Conservation (phyloP, 139 green algal genomes). For the Dunaliella primolecta region DNA sequence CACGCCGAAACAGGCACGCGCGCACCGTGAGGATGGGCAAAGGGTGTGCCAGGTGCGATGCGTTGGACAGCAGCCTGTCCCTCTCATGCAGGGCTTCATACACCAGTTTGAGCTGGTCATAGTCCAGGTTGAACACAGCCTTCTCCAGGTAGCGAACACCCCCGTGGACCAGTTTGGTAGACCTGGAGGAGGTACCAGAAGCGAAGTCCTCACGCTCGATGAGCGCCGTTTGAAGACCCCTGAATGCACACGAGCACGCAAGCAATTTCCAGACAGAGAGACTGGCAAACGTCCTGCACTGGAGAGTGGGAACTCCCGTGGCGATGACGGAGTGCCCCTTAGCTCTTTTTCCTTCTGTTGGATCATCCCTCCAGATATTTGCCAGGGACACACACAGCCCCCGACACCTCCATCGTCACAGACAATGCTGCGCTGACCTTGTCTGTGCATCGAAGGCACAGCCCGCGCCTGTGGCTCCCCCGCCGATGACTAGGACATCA, state of each 20-base stretch:
- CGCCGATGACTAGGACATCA: constrained; percentile 90
- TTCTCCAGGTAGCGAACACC: constrained; percentile 93
- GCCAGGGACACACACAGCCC: neutral
- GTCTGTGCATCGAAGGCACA: constrained; percentile 88
- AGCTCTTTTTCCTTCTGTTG: neutral
- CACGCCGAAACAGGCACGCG: too few species aligned
- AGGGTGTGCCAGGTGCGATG: constrained; percentile 69
- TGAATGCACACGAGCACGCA: constrained; percentile 15
- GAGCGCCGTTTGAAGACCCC: constrained; percentile 73
- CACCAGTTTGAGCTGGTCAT: constrained; percentile 88
- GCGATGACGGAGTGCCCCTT: neutral
- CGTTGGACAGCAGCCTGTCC: constrained; percentile 76
- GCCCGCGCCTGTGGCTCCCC: constrained; percentile 92
- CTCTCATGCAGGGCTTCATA: constrained; percentile 88
- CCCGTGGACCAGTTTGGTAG: constrained; percentile 95
- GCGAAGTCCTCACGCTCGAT: constrained; percentile 95
- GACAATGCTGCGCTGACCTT: constrained; percentile 45
- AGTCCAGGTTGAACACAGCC: constrained; percentile 82
- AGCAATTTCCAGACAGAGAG: neutral
- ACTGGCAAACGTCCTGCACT: neutral
- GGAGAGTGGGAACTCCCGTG: neutral
- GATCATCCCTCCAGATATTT: neutral
- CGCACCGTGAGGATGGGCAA: constrained; percentile 87
- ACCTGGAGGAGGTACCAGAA: constrained; percentile 85
- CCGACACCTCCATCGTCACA: neutral